Percentiles rank a stretch among this genome's conserved stretches.
Conservation (phyloP, 2,329 filamentous ascomycete genomes). For the Aspergillus intermedius region DNA sequence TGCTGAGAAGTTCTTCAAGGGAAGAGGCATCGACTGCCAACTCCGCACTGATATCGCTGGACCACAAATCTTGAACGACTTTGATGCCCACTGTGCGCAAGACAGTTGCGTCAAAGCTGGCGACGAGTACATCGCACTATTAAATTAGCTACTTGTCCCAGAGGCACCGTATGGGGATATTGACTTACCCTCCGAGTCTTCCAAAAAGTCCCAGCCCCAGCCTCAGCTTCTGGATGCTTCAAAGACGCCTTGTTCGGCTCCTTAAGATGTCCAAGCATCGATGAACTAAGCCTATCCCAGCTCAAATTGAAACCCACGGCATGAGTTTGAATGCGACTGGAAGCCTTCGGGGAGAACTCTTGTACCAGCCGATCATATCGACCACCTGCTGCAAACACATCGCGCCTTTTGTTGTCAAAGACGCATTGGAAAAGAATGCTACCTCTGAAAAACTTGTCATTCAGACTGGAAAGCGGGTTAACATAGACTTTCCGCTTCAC, state of each 20-base stretch:
- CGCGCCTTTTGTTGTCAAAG: slow-evolving; percentile 71
- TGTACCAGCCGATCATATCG: slow-evolving; percentile 86
- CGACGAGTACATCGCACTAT: slow-evolving; percentile 81
- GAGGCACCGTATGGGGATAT: background rate
- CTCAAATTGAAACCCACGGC: slow-evolving; percentile 89
- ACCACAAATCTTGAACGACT: slow-evolving; percentile 72
- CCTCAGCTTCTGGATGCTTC: slow-evolving; percentile 64
- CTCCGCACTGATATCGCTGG: slow-evolving; percentile 79
- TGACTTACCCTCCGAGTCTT: slow-evolving; percentile 55
- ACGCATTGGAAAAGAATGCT: slow-evolving; percentile 87
- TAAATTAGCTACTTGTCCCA: slow-evolving; percentile 10
- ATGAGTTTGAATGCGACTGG: slow-evolving; percentile 60
- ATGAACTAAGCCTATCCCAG: slow-evolving; percentile 71
- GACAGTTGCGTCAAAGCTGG: slow-evolving; percentile 73
- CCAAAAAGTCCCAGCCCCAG: slow-evolving; percentile 52
- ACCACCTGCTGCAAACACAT: slow-evolving; percentile 88
- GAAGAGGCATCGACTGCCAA: slow-evolving; percentile 72
- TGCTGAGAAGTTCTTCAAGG: slow-evolving; percentile 62
- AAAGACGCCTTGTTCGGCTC: slow-evolving; percentile 48
- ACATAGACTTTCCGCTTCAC: slow-evolving; percentile 75
- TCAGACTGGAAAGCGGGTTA: slow-evolving; percentile 77
- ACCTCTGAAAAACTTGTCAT: slow-evolving; percentile 81
- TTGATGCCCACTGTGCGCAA: slow-evolving; percentile 71
- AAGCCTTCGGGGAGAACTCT: slow-evolving; percentile 67
- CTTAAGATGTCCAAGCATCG: slow-evolving; percentile 50